phyloP scores from a whole-genome alignment of 1,284 basidiomycete species.

The Cutaneotrichosporon dermatis region DNA sequence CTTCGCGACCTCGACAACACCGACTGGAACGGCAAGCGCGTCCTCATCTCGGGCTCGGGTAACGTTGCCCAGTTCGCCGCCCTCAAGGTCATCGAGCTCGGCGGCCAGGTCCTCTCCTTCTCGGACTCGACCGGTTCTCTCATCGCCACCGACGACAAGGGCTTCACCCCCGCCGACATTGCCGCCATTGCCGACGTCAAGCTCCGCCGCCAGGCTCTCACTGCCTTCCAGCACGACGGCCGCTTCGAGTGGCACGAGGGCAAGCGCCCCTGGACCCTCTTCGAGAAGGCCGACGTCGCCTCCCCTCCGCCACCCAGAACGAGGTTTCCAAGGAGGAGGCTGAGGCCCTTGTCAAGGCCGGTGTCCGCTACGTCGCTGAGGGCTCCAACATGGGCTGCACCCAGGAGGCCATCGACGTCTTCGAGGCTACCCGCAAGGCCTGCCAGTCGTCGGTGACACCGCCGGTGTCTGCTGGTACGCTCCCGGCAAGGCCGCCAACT shows the following conservation, averaged over 20 bases:
- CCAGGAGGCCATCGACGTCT: slow-evolving; percentile 68
- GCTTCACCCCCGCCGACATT: slow-evolving; percentile 61
- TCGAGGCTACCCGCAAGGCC: slow-evolving; percentile 60
- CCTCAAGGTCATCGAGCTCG: slow-evolving; percentile 73
- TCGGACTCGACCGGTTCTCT: slow-evolving; percentile 73
- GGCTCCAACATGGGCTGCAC: slow-evolving; percentile 73
- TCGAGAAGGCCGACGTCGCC: slow-evolving; percentile 66
- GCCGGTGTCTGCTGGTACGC: slow-evolving; percentile 59
- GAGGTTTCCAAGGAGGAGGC: slow-evolving; percentile 67
- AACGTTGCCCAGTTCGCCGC: slow-evolving; percentile 75
- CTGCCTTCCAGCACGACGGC: slow-evolving; percentile 52
- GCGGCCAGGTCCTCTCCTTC: slow-evolving; percentile 68
- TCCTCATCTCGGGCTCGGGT: slow-evolving; percentile 69
- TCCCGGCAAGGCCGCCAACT: slow-evolving; percentile 68
- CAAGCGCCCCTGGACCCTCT: slow-evolving; percentile 69
- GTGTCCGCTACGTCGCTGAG: slow-evolving; percentile 70
- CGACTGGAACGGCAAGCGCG: slow-evolving; percentile 56
- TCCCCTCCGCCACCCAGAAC: slow-evolving; percentile 75
- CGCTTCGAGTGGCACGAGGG: slow-evolving; percentile 65
- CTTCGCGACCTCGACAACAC: slow-evolving; percentile 50
- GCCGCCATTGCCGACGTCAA: slow-evolving; percentile 61
- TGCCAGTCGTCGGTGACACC: slow-evolving; percentile 45
- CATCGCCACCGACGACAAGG: slow-evolving; percentile 55
- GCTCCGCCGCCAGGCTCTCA: slow-evolving; percentile 60
- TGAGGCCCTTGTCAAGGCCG: slow-evolving; percentile 63